Percentiles rank a stretch among this genome's conserved stretches.
Conservation (phyloP, 192 early-diverging fungal genomes). For the Coemansia sp. region DNA sequence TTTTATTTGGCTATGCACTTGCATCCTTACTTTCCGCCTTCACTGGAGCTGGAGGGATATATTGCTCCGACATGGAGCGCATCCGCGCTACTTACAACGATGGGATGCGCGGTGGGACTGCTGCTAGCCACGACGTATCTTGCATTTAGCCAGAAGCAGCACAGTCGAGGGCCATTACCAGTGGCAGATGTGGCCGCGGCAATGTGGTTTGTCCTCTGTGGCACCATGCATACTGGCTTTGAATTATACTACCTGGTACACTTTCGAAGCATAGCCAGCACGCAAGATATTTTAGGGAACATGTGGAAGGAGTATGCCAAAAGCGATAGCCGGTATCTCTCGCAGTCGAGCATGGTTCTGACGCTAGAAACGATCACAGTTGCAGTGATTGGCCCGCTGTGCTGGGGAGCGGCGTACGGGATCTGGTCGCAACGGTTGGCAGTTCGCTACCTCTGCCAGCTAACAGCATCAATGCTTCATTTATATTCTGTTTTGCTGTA, state of each 20-base stretch:
- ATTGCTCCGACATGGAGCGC: constrained; percentile 22
- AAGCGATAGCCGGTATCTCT: constrained; percentile 69
- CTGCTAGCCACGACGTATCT: constrained; percentile 11
- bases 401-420: constrained; percentile 23
- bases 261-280: constrained; percentile 44
- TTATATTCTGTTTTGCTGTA: constrained; percentile 67
- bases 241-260: constrained; percentile 67
- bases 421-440: constrained; percentile 24
- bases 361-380: constrained; percentile 65
- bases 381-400: constrained; percentile 35
- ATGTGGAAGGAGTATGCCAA: constrained; percentile 76
- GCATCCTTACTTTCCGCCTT: constrained; percentile 43
- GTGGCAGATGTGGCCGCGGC: constrained; percentile 44
- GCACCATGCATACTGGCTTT: constrained; percentile 59
- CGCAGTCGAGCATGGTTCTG: constrained; percentile 53
- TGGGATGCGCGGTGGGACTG: constrained; percentile 15
- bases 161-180: constrained; percentile 2
- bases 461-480: constrained; percentile 59
- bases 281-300: constrained; percentile 48
- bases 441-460: constrained; percentile 54
- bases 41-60: constrained; percentile 34
- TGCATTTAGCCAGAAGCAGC: constrained; percentile 1
- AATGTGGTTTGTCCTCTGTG: constrained; percentile 64
- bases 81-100: constrained; percentile 15
- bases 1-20: neutral